Evolutionary conservation across 2,329 filamentous ascomycete species (phyloP).

Genomic region (Biscogniauxia marginata): DNA sequence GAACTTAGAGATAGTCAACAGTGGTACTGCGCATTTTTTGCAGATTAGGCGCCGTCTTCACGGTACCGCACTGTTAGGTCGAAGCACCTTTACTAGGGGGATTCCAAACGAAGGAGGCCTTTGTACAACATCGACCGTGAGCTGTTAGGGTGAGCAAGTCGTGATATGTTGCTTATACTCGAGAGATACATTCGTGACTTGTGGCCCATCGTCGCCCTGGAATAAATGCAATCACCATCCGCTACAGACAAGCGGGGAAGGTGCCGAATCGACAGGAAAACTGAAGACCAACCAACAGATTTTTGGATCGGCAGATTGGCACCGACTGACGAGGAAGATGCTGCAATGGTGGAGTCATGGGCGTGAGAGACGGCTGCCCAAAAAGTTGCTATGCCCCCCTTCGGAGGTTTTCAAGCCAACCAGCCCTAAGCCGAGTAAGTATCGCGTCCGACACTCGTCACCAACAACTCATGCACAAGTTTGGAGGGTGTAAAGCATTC

Average conservation of each 20-base stretch:
- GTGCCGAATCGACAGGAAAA: neutral
- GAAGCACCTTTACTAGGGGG: too few relatives aligned
- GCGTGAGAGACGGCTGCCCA: neutral
- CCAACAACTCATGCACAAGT: neutral
- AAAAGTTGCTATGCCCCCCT: neutral
- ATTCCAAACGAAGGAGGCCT: neutral
- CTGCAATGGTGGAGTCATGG: conserved; percentile 3
- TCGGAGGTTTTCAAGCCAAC: neutral
- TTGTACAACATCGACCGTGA: neutral
- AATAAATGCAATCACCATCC: neutral
- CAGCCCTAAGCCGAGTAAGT: neutral
- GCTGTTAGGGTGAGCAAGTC: neutral
- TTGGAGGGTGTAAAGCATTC: neutral
- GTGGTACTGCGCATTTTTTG: neutral
- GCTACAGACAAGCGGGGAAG: neutral
- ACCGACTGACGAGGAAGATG: neutral
- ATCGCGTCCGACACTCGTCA: neutral
- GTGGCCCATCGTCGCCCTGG: neutral
- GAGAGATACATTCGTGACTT: neutral
- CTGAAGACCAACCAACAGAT: neutral
- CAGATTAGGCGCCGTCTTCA: neutral
- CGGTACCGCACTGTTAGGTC: neutral
- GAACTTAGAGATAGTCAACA: neutral
- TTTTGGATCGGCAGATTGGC: neutral
- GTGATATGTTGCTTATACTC: neutral